Evolutionary conservation across 768 basidiomycete genomes (phyloP).

Genomic region (Tylopilus sp.): DNA sequence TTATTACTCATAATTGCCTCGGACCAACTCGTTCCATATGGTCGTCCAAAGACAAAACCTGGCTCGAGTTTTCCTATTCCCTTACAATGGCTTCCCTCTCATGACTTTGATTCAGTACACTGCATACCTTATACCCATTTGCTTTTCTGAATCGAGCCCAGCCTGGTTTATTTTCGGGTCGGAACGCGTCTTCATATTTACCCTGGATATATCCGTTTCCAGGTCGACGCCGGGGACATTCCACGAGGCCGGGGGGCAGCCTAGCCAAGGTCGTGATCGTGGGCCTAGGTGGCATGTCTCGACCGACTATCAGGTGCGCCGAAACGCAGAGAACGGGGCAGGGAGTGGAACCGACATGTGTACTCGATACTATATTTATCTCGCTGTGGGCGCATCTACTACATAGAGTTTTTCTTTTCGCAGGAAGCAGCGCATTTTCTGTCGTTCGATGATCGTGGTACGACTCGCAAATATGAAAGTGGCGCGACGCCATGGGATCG

Average conservation of each 20-base stretch:
- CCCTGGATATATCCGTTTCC: slow-evolving; percentile 19
- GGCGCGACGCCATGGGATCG: slow-evolving; percentile 4
- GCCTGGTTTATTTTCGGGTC: slow-evolving; percentile 9
- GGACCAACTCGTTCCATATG: slow-evolving; percentile 18
- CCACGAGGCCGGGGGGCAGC: slow-evolving; percentile 7
- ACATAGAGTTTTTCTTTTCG: slow-evolving; percentile 11
- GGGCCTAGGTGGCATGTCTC: background rate
- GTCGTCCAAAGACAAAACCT: slow-evolving; percentile 21
- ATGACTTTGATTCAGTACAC: slow-evolving; percentile 16
- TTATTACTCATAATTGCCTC: slow-evolving; percentile 35
- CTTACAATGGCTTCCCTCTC: slow-evolving; percentile 15
- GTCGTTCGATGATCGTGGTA: background rate
- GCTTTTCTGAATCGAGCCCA: slow-evolving; percentile 19
- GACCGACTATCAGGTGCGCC: slow-evolving; percentile 6
- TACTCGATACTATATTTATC: slow-evolving; percentile 24
- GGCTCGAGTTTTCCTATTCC: slow-evolving; percentile 20
- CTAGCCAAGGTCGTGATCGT: background rate
- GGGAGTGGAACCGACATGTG: slow-evolving; percentile 12
- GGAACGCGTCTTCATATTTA: slow-evolving; percentile 24
- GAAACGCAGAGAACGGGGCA: slow-evolving; percentile 4
- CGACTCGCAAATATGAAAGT: background rate
- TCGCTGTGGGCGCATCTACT: slow-evolving; percentile 3
- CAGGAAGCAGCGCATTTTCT: background rate
- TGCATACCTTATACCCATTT: slow-evolving; percentile 11
- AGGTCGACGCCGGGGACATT: slow-evolving; percentile 2